phyloP scores from a whole-genome alignment of 2,329 filamentous ascomycete species.

The Septoria linicola region DNA sequence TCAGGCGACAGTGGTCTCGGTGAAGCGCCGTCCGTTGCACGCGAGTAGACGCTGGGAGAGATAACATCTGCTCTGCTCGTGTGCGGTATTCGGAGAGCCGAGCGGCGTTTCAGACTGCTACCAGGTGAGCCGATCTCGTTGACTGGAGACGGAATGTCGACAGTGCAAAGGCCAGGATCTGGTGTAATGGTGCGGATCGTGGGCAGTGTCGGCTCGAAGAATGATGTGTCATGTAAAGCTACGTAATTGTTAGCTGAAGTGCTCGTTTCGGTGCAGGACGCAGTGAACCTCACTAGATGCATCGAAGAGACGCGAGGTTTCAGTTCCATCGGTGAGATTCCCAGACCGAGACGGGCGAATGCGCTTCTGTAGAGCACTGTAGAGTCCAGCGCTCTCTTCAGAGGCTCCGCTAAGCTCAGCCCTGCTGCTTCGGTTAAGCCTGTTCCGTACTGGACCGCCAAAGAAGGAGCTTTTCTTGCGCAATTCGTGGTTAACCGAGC shows the following conservation, averaged over 20 bases:
- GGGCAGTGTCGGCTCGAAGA: slow-evolving; percentile 12
- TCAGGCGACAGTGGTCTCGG: slow-evolving; percentile 34
- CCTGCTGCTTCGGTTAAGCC: slow-evolving; percentile 33
- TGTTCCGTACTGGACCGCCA: slow-evolving; percentile 32
- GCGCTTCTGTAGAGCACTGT: slow-evolving; percentile 55
- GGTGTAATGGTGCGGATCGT: slow-evolving; percentile 34
- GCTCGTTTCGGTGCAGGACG: background rate
- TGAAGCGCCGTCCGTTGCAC: slow-evolving; percentile 42
- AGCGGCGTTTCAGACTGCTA: slow-evolving; percentile 25
- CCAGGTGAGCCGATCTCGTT: slow-evolving; percentile 13
- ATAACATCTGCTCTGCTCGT: slow-evolving; percentile 11
- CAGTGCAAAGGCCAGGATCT: slow-evolving; percentile 20
- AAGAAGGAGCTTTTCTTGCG: slow-evolving; percentile 36
- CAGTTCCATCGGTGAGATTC: slow-evolving; percentile 7
- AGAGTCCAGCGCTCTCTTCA: slow-evolving; percentile 60
- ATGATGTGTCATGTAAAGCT: slow-evolving; percentile 3
- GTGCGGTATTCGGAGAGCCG: slow-evolving; percentile 24
- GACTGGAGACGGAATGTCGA: slow-evolving; percentile 20
- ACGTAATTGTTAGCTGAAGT: background rate
- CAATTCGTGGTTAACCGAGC: slow-evolving; percentile 24
- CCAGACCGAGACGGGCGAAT: slow-evolving; percentile 46
- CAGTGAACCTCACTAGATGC: background rate
- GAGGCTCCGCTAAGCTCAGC: slow-evolving; percentile 31
- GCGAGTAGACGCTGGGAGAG: slow-evolving; percentile 51
- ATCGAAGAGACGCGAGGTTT: slow-evolving; percentile 2